phyloP scores from a whole-genome alignment of 108 stramenopile species.

The Nannochloropsis gaditana region DNA sequence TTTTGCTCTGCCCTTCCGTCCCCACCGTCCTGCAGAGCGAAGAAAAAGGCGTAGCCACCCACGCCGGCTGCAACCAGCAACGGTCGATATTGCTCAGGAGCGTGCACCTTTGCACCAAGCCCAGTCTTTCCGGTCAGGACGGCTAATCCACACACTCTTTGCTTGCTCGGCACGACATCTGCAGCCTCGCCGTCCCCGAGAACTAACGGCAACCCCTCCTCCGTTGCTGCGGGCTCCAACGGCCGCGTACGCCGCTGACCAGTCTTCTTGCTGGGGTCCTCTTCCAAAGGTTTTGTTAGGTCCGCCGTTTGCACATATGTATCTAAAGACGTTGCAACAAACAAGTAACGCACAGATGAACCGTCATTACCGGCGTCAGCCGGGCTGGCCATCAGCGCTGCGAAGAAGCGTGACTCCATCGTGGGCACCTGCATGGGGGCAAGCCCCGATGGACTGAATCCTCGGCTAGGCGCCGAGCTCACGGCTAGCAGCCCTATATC shows the following conservation, averaged over 20 bases:
- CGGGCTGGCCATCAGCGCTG: not conserved
- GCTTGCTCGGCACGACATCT: not conserved
- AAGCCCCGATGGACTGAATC: not conserved
- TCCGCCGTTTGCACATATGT: not conserved
- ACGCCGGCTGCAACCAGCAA: not conserved
- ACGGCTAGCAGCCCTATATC: slow-evolving; percentile 9
- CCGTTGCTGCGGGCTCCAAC: not conserved
- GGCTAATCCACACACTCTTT: not conserved
- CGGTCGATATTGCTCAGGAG: not conserved
- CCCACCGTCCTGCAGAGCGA: not conserved
- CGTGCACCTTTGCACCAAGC: not conserved
- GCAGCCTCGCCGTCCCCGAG: not conserved
- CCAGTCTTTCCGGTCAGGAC: not conserved
- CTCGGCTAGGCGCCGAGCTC: not conserved
- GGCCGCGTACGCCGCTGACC: not conserved
- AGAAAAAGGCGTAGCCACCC: not conserved
- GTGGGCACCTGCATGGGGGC: not conserved
- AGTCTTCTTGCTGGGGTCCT: not conserved
- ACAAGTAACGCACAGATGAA: not conserved
- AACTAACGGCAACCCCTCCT: not conserved
- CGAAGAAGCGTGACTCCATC: not conserved
- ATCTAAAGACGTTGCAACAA: not conserved
- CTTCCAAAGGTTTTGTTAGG: not conserved
- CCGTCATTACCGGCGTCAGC: not conserved
- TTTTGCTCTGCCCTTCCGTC: not conserved